A percentile compares a stretch with the other conserved stretches of the same genome.
Evolutionary conservation across 306 rosid species (phyloP).

Genomic region (Mimosa bimucronata): DNA sequence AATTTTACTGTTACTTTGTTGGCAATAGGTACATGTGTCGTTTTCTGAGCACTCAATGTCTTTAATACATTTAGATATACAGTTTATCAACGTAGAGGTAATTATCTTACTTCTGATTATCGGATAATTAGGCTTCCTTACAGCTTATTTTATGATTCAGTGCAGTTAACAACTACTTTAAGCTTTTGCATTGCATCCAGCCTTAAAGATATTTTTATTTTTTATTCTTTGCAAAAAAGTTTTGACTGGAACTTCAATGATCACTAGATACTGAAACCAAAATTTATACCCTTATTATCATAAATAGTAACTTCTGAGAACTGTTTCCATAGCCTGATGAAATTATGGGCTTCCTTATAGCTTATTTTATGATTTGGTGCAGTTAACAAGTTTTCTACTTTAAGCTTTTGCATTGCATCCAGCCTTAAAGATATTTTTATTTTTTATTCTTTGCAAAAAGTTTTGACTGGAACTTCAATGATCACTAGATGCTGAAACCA

Average conservation of each 20-base stretch:
- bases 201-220: background rate
- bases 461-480: background rate
- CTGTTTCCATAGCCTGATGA: slow-evolving; percentile 11
- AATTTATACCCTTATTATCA: background rate
- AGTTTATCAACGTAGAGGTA: slow-evolving; percentile 9
- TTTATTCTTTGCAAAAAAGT: slow-evolving; percentile 5
- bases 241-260: background rate
- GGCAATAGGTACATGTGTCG: background rate
- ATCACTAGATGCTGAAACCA: slow-evolving; percentile 28
- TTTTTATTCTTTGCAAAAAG: slow-evolving; percentile 7
- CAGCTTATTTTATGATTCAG: background rate
- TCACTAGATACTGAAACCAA: slow-evolving; percentile 29
- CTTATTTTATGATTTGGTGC: background rate
- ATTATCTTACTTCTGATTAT: background rate
- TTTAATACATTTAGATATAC: background rate
- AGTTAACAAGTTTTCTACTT: background rate
- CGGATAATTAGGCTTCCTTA: background rate
- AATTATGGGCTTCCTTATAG: background rate
- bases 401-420: slow-evolving; percentile 6
- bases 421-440: background rate
- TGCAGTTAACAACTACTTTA: background rate
- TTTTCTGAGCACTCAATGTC: background rate
- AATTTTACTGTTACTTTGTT: slow-evolving; percentile 21
- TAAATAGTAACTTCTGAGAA: slow-evolving; percentile 15
- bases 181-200: slow-evolving; percentile 9